Evolutionary conservation across 2,329 filamentous ascomycete species (phyloP), one percentile per base, ranked within the genome.

Genomic region (Trichoderma sp.): DNA sequence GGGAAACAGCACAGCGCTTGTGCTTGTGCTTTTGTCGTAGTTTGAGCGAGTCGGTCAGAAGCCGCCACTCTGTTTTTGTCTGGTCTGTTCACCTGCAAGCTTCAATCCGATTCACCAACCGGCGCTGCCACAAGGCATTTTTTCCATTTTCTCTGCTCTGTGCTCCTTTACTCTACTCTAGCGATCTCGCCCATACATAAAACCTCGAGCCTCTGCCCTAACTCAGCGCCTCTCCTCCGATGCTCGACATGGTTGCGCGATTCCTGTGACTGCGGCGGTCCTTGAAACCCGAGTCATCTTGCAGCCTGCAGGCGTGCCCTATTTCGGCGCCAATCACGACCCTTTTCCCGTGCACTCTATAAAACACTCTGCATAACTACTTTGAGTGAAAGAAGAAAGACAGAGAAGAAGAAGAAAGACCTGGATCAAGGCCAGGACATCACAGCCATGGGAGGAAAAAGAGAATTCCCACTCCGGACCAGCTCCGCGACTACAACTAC

Each of bases 401-500:
- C 6, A 45, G 35, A 35, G 29, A 31, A 24, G 27, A 14, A 56
- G 8, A 35, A 64, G 31, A 29, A 27, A 62, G 31, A 27, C 6
- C 31, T 27, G 24, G 35, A 63, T 24, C 12, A 45, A n/a, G 59
- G 53, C 35, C n/a, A 35, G 11, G 41, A 56, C 14, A 24, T 27
- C 62, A 35, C 11, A 31, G 27, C 38, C 35, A 76, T 76, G 75
- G 59, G 27, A 14, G 75, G 64, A 24, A 76, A 27, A 75, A 75
- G 59, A 75, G 66, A 27, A 84, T 91, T 56, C 90, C 92, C 71
- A 89, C 89, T 78, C 86, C 87, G 74, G 86, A 89, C 74, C 90
- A 92, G 75, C 87, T 95, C 63, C 87, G 91, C 78, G 88, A 91
- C 72, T 97, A 93, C 85, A 90, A 91, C 80, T 89, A 94, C 81